Percentiles rank a stretch among this genome's conserved stretches.
phyloP scores from a whole-genome alignment of 148 eudicot species.

The Nyssa sinensis region DNA sequence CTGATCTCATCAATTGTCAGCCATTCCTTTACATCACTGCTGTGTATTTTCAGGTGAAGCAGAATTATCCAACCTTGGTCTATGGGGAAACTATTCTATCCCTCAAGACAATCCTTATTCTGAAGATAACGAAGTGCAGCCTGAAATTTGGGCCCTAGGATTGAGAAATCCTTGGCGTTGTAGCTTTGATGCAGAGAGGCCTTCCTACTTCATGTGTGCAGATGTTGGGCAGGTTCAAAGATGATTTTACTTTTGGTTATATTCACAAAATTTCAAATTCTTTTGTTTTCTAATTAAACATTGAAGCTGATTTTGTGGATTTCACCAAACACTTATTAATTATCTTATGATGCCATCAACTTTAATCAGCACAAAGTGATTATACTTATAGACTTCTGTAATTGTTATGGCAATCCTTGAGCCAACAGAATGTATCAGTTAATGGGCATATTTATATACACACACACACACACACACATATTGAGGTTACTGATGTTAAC shows the following conservation, averaged over 20 bases:
- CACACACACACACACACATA: too few relatives aligned
- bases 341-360: background rate
- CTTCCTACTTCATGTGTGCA: conserved; percentile 84
- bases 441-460: too few relatives aligned
- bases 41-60: conserved; percentile 45
- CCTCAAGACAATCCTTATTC: conserved; percentile 75
- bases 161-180: conserved; percentile 96
- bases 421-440: too few relatives aligned
- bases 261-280: background rate
- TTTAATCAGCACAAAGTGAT: background rate
- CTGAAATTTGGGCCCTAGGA: conserved; percentile 89
- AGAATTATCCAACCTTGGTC: conserved; percentile 44
- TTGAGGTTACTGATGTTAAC: too few relatives aligned
- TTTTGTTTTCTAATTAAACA: background rate
- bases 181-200: conserved; percentile 84
- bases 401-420: background rate
- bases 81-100: conserved; percentile 86
- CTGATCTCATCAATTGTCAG: background rate
- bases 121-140: conserved; percentile 60
- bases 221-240: conserved; percentile 75
- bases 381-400: background rate
- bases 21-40: background rate
- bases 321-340: background rate
- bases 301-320: background rate
- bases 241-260: background rate